Conservation (phyloP, 331 rosid species). For the Malus hybrid region DNA sequence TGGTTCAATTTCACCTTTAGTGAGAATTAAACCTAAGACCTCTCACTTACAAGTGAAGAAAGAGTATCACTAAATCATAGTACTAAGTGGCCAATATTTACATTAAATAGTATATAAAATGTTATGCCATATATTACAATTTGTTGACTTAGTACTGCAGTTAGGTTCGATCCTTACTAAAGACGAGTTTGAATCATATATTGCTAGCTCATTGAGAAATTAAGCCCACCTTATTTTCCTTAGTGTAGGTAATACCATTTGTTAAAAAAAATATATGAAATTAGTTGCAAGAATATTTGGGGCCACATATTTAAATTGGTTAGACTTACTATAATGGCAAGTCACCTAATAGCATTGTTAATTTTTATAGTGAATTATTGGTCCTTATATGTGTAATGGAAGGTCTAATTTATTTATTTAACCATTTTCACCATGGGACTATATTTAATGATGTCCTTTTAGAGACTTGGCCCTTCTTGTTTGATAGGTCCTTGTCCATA, state of each 20-base stretch:
- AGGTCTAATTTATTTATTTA: not conserved
- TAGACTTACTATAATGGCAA: constrained; percentile 1
- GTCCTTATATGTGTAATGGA: not conserved
- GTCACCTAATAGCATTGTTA: not conserved
- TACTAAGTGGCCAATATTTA: no score
- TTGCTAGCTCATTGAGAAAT: no score
- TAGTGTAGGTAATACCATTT: no score
- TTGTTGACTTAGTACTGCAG: no score
- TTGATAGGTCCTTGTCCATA: not conserved
- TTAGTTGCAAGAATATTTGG: not conserved
- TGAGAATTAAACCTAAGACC: no score
- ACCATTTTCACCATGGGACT: not conserved
- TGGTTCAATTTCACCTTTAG: no score
- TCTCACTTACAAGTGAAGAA: no score
- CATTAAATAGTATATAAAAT: no score
- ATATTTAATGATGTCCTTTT: not conserved
- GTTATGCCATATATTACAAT: no score
- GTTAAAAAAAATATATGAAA: not conserved
- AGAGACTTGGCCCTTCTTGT: not conserved
- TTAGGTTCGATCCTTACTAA: no score
- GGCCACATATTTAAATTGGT: not conserved
- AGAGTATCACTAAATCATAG: no score
- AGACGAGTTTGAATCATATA: no score
- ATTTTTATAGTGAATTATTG: not conserved
- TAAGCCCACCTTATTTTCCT: fast-evolving